Base-by-base conservation (phyloP, 2,329 filamentous ascomycete genomes). In the Botrytis tulipae region DNA sequence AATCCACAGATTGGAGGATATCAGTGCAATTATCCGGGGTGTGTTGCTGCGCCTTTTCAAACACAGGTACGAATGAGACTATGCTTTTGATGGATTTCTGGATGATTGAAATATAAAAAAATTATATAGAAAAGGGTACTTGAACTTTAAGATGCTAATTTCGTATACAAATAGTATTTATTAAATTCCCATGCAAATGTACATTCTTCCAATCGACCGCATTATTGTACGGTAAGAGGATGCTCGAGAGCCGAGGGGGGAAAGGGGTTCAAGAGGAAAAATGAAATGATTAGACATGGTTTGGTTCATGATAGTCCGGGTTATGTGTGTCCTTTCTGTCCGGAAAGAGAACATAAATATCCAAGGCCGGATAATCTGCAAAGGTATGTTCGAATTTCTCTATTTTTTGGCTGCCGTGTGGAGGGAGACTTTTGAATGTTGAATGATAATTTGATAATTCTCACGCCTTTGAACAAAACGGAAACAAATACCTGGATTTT, bases 291-390 rank as follows among this genome's bases (percentile, higher is more conserved):
- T 65, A 83, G 90, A 42, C 90, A 92, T 80, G 95, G 95, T 1
- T 87, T 98, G 4, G 96, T 98, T 6, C 96, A 99, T 80, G 92
- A 94, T 77, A 97, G 94, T 12, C 96, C 96, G 1, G 95, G 95
- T 74, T 99, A 98, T 80, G 91, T 97, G 44, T 99, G 96, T 82
- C 96, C 96, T 0, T 98, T 98, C 81, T 99, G 96, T 82, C 93
- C 94, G 1, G 94, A 97, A 79, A 88, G 94, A 77, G 94, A 98
- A 81, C 95, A 98, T 82, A 95, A 92, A 81, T 98, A 98, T 82
- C 96, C 96, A 8, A 87, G 96, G 78, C 96, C 96, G 48, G 96
- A 99, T 82, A 98, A 98, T 85, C 84, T 99, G 73, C 95, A 98
- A 85, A 90, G 95, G 93, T 97, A 86, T 77, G 87, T 76, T 57